Conservation (phyloP, 2,329 filamentous ascomycete genomes). For the Hymenoscyphus scutula region DNA sequence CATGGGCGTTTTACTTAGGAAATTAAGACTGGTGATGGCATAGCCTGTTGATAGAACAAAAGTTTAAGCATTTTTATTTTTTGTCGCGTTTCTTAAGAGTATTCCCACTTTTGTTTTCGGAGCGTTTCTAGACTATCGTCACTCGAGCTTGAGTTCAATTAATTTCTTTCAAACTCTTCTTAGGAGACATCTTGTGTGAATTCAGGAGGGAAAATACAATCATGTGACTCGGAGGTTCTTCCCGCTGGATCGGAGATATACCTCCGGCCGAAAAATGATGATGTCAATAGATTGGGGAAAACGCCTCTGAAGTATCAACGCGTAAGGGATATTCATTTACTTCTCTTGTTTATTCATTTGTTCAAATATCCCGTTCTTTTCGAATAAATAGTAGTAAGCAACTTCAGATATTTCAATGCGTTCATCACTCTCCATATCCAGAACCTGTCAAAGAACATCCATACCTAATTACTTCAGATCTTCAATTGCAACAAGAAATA, state of each 20-base stretch:
- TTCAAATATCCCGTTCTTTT: background rate
- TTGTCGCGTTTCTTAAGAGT: background rate
- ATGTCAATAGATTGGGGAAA: background rate
- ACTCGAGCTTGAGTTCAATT: background rate
- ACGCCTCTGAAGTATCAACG: background rate
- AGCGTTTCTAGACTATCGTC: background rate
- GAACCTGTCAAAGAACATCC: background rate
- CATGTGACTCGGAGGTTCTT: background rate
- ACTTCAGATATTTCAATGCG: background rate
- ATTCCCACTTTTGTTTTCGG: background rate
- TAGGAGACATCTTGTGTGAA: background rate
- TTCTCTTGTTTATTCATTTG: background rate
- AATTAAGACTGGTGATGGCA: background rate
- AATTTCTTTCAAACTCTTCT: background rate
- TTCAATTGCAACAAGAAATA: conserved; percentile 16
- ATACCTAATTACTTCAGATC: background rate
- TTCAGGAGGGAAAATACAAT: background rate
- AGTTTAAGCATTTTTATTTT: background rate
- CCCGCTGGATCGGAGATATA: background rate
- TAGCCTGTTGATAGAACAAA: conserved; percentile 1
- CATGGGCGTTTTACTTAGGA: background rate
- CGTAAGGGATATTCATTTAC: background rate
- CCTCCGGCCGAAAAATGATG: background rate
- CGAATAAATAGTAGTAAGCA: background rate
- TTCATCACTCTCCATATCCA: background rate